Base-by-base conservation (phyloP, 768 basidiomycete genomes). In the Calocybe cyanea region DNA sequence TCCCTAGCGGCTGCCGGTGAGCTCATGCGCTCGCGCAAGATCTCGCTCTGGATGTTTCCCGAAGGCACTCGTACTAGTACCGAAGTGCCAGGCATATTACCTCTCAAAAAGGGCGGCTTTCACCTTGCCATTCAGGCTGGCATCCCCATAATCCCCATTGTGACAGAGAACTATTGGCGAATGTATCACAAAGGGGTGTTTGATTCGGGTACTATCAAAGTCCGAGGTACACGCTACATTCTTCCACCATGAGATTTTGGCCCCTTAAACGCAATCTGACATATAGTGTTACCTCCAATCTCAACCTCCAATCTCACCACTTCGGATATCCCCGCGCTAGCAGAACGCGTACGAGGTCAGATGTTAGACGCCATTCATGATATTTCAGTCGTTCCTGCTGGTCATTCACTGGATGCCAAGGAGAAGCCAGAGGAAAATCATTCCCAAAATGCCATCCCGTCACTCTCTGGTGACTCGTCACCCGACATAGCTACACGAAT, bases 31-130 rank as follows among this genome's bases (percentile, higher is more conserved):
- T 56, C 63, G 24, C 64, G 69, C 30, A 67, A 78, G 50, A 75
- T 87, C 14, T 92, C 91, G 13, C 67, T 98, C 38, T 95, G 91
- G 87, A 83, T 99, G 66, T 98, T 92, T 68, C 92, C 95, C 0
- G 96, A 98, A 69, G 96, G 96, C 23, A 99, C 96, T 9, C 81
- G 95, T 28, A 81, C 90, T 35, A 77, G 77, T 46, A 75, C 76
- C 17, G 71, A 83, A 50, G 66, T 73, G 24, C 77, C 86, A 7
- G 75, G 78, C 24, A 67, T 99, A 61, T 73, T 88, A 4, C 86
- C 91, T 2, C 85, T 99, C 73, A 99, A 99, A 75, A 99, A 97
- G 65, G 96, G 96, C 32, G 94, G 92, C 2, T 98, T 98, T 75
- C 93, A 98, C 62, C 77, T 97, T 40, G 96, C 96, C 21, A 76